Percentiles rank a stretch among this genome's conserved stretches.
Evolutionary conservation across 148 eudicot species (phyloP).

Genomic region (Gaultheria prostrata): DNA sequence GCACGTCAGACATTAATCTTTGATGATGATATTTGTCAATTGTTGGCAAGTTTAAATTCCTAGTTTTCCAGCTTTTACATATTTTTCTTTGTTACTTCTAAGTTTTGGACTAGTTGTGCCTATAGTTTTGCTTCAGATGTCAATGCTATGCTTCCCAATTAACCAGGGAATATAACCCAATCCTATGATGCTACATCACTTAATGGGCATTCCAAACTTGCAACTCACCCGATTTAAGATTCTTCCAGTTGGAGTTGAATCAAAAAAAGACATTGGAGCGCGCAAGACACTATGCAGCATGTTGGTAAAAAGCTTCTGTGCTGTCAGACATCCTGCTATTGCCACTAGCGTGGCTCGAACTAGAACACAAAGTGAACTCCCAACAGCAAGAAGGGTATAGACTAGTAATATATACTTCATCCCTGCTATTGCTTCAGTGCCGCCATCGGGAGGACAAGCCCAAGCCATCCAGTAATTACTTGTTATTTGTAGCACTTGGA

Average conservation of each 20-base stretch:
- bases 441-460: constrained; percentile 74
- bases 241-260: constrained; percentile 94
- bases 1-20: background rate
- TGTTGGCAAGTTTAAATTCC: background rate
- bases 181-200: background rate
- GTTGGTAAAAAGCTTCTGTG: constrained; percentile 77
- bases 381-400: constrained; percentile 69
- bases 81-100: background rate
- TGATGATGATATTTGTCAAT: background rate
- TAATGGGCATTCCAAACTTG: background rate
- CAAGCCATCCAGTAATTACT: constrained; percentile 99
- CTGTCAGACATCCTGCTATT: constrained; percentile 52
- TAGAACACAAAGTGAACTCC: constrained; percentile 70
- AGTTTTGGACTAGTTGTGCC: background rate
- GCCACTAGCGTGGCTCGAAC: constrained; percentile 65
- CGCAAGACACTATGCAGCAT: constrained; percentile 67
- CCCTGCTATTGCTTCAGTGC: constrained; percentile 36
- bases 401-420: constrained; percentile 62
- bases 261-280: constrained; percentile 96
- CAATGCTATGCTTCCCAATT: background rate
- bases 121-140: background rate
- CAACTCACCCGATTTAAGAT: constrained; percentile 80
- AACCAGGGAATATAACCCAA: background rate
- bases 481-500: constrained; percentile 77
- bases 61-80: constrained; percentile 1